Base-by-base conservation (phyloP, 2,329 filamentous ascomycete species). In the Talaromyces rugulosus region DNA sequence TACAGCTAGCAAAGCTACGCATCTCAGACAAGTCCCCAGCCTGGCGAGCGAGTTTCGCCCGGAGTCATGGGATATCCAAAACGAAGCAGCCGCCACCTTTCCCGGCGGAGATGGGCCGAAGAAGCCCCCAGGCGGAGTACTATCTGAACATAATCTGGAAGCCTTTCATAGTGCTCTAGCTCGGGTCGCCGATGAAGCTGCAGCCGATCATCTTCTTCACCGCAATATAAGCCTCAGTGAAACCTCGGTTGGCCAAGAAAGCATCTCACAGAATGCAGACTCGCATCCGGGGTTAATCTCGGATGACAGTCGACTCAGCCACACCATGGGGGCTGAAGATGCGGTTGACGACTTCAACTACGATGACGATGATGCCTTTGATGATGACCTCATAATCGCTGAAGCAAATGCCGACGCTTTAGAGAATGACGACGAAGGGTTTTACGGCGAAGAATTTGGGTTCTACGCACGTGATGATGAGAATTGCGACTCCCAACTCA, bases 401-500 rank as follows among this genome's bases (percentile, higher is more conserved):
- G 95, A 92, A 62, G 95, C 95, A 5, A 99, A 99, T 68, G 93
- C 94, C 0, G 93, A 95, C 72, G 95, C 90, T 1, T 82, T 99
- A 7, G 94, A 95, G 53, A 93, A 92, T 67, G 95, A 99, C 70
- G 89, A 89, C 6, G 94, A 97, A 66, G 94, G 92, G 0, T 96
- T 95, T 80, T 99, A 99, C 71, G 95, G 95, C 0, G 89, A 92
- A 67, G 95, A 99, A 73, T 99, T 99, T 71, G 93, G 92, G 0
- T 99, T 99, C 74, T 99, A 96, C 74, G 92, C 93, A 28, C 75
- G 78, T 18, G 74, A 77, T 11, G 73, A 81, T 54, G 81, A 80
- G 23, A 79, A 78, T 33, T 77, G 78, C 60, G 79, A 79, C 44
- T 77, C 81, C 6, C 78, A 89, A 60, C 90, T 89, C 67, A 84